phyloP scores from a whole-genome alignment of 768 basidiomycete species.

The Favolaschia claudopus region DNA sequence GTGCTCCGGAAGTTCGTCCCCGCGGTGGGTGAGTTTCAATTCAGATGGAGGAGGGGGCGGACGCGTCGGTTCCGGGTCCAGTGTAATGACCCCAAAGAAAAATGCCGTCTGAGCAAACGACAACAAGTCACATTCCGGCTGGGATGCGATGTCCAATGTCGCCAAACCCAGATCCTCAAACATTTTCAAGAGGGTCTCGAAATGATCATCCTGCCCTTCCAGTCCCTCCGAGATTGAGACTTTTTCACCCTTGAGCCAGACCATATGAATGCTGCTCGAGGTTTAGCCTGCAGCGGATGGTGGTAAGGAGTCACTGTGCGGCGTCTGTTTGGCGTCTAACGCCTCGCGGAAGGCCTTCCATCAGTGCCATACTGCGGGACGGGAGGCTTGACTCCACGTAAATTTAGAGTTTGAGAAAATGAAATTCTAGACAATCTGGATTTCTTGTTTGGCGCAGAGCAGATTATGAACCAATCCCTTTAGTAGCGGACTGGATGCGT shows the following conservation, averaged over 20 bases:
- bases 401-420: too few relatives aligned
- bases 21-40: too few relatives aligned
- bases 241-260: slow-evolving; percentile 1
- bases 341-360: too few relatives aligned
- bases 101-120: slow-evolving; percentile 46
- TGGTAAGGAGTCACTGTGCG: neutral
- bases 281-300: neutral
- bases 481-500: too few relatives aligned
- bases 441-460: too few relatives aligned
- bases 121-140: slow-evolving; percentile 46
- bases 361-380: too few relatives aligned
- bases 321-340: neutral
- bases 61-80: neutral
- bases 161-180: slow-evolving; percentile 52
- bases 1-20: too few relatives aligned
- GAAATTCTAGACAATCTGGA: too few relatives aligned
- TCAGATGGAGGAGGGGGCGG: too few relatives aligned
- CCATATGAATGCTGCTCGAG: slow-evolving; percentile 1
- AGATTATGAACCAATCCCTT: too few relatives aligned
- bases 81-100: slow-evolving; percentile 51
- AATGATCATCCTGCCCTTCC: slow-evolving; percentile 45
- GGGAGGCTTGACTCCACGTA: too few relatives aligned
- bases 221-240: slow-evolving; percentile 41
- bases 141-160: slow-evolving; percentile 46
- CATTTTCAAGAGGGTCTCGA: slow-evolving; percentile 42